phyloP scores from a whole-genome alignment of 2,329 filamentous ascomycete species.

The Sporothrix humicola region DNA sequence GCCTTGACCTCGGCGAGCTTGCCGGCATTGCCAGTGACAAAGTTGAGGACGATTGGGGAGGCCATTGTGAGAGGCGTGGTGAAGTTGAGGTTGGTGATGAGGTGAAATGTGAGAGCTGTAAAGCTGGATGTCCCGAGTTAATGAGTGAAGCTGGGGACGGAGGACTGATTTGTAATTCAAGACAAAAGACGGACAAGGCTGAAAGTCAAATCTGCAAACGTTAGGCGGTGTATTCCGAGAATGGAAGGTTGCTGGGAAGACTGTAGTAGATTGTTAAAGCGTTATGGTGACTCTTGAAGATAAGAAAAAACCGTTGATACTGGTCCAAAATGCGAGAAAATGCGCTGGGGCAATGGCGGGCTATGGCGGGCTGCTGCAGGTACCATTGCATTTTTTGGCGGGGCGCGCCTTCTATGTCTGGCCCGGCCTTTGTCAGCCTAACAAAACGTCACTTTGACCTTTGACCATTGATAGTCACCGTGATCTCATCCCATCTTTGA shows the following conservation, averaged over 20 bases:
- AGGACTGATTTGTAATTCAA: neutral
- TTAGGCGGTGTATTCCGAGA: neutral
- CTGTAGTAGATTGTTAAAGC: too few species aligned
- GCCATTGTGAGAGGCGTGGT: constrained; percentile 43
- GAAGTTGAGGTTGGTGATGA: neutral
- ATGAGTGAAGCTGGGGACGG: neutral
- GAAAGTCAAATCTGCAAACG: neutral
- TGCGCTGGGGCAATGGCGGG: too few species aligned
- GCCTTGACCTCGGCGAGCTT: constrained; percentile 89
- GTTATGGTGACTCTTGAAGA: neutral
- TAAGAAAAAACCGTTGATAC: constrained; percentile 11
- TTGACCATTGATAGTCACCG: neutral
- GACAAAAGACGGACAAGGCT: neutral
- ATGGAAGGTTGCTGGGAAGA: neutral
- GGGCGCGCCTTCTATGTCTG: neutral
- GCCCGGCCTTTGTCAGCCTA: constrained; percentile 10
- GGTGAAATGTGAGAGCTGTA: neutral
- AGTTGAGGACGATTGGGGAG: constrained; percentile 67
- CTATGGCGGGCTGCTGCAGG: neutral
- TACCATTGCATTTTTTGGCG: neutral
- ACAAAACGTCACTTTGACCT: neutral
- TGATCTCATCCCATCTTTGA: neutral
- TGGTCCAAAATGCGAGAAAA: neutral
- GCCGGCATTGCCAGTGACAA: constrained; percentile 96
- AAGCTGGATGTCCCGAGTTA: neutral